Evolutionary conservation across 2,329 filamentous ascomycete species (phyloP).

Genomic region (Aspergillus hiratsukae): DNA sequence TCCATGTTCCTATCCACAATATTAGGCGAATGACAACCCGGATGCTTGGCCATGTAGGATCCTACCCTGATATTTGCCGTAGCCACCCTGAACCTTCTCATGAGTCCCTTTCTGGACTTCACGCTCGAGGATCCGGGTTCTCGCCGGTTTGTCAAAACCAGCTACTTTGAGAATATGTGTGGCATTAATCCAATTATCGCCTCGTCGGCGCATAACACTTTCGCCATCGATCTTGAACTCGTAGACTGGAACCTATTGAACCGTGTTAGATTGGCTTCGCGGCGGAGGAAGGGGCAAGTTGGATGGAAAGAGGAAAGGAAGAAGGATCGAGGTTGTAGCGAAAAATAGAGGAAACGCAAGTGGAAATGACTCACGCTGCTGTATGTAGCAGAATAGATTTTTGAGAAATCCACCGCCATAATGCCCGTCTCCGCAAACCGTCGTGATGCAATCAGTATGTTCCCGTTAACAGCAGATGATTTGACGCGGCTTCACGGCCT

Average conservation of each 20-base stretch:
- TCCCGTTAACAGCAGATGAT: conserved; percentile 17
- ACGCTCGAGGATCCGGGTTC: conserved; percentile 90
- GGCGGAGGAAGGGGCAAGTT: background rate
- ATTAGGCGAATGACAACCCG: background rate
- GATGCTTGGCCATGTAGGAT: background rate
- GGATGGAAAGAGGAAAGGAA: background rate
- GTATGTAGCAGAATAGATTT: conserved; percentile 62
- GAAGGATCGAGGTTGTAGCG: background rate
- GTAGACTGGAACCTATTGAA: conserved; percentile 78
- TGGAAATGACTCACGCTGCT: conserved; percentile 49
- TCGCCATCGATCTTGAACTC: conserved; percentile 83
- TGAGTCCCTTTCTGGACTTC: conserved; percentile 96
- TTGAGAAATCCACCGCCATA: conserved; percentile 37
- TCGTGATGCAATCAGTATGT: conserved; percentile 16
- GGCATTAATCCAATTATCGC: conserved; percentile 98
- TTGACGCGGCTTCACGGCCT: conserved; percentile 8
- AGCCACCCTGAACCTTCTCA: conserved; percentile 97
- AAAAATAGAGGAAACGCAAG: background rate
- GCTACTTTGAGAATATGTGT: conserved; percentile 97
- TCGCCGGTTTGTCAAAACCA: conserved; percentile 92
- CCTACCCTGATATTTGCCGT: conserved; percentile 94
- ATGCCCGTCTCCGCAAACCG: conserved; percentile 20
- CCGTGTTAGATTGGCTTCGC: conserved; percentile 3
- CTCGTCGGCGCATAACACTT: conserved; percentile 92
- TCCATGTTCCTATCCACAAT: conserved; percentile 74